A percentile compares a stretch with the other conserved stretches of the same genome.
Evolutionary conservation across 768 basidiomycete species (phyloP).

Genomic region (Pleurotus citrinopileatus): DNA sequence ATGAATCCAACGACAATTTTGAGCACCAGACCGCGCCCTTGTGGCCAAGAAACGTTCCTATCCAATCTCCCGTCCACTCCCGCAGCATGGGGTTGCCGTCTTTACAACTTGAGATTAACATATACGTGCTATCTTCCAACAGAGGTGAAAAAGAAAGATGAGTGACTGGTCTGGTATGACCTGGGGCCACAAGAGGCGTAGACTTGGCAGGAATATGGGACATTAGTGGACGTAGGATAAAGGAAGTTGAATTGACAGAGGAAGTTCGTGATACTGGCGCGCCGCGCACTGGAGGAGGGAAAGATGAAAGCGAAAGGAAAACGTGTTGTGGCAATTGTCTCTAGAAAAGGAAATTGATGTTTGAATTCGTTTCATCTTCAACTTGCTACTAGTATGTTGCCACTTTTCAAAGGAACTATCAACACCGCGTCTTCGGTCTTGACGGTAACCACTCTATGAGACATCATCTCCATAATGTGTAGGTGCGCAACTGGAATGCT

Average conservation of each 20-base stretch:
- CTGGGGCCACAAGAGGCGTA: constrained; percentile 80
- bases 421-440: too few relatives aligned
- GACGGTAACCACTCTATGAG: too few relatives aligned
- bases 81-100: constrained; percentile 98
- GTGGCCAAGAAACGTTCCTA: constrained; percentile 87
- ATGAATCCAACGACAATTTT: constrained; percentile 83
- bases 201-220: constrained; percentile 56
- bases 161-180: constrained; percentile 85
- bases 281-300: constrained; percentile 7
- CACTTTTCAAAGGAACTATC: background rate
- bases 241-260: constrained; percentile 14
- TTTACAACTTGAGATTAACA: constrained; percentile 96
- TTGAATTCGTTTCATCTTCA: background rate
- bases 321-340: background rate
- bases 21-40: constrained; percentile 98
- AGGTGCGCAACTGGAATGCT: too few relatives aligned
- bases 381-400: background rate
- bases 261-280: constrained; percentile 14
- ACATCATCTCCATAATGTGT: too few relatives aligned
- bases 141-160: constrained; percentile 91
- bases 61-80: constrained; percentile 99
- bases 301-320: constrained; percentile 1
- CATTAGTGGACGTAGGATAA: constrained; percentile 42
- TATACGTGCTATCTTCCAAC: constrained; percentile 80
- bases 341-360: constrained; percentile 4